Percentiles rank a stretch among this genome's conserved stretches.
Evolutionary conservation across 805 yeast genomes (phyloP).

Genomic region (Candida pseudoglaebosa): DNA sequence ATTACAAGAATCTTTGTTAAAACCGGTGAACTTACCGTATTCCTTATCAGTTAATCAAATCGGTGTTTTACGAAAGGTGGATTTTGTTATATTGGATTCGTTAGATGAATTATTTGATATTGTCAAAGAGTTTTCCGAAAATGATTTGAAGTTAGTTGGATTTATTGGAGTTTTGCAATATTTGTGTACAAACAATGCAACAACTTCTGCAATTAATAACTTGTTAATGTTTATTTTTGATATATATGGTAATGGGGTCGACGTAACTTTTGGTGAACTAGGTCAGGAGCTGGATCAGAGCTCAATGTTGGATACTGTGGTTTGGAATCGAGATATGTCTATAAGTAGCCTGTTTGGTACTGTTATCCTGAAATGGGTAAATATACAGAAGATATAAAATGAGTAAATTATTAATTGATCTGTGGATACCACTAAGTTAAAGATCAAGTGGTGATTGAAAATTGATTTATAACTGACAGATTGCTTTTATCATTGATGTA

Average conservation of each 20-base stretch:
- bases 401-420: slow-evolving; percentile 8
- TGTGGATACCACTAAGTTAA: too few species aligned
- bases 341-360: not conserved
- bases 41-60: slow-evolving; percentile 1
- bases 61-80: slow-evolving; percentile 1
- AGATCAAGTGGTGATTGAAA: too few species aligned
- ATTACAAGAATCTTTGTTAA: not conserved
- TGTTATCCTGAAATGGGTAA: not conserved
- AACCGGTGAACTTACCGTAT: not conserved
- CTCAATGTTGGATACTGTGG: not conserved
- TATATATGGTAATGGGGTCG: not conserved
- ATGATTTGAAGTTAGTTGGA: not conserved
- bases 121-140: not conserved
- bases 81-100: slow-evolving; percentile 8
- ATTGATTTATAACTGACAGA: too few species aligned
- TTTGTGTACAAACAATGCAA: not conserved
- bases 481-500: too few species aligned
- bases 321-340: not conserved
- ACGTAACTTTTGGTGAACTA: not conserved
- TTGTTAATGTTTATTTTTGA: not conserved
- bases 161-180: not conserved
- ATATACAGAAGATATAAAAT: too few species aligned
- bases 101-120: slow-evolving; percentile 8
- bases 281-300: not conserved
- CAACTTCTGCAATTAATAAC: not conserved